A percentile compares a stretch with the other conserved stretches of the same genome.
phyloP scores from a whole-genome alignment of 2,329 filamentous ascomycete genomes.

The Neofusicoccum ribis region DNA sequence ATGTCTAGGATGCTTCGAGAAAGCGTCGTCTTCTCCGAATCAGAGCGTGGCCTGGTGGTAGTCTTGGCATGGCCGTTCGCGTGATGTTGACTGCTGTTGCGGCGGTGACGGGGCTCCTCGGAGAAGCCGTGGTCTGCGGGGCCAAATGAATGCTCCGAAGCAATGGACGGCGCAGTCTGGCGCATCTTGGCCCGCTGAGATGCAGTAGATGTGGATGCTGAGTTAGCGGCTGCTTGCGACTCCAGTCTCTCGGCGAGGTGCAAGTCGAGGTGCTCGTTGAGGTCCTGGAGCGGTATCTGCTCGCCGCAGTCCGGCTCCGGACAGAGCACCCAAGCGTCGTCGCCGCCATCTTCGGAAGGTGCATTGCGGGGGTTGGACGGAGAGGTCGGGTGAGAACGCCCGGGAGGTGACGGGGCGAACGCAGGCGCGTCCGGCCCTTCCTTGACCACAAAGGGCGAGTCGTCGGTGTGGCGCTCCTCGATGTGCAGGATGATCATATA shows the following conservation, averaged over 20 bases:
- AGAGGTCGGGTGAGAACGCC: neutral
- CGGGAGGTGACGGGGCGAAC: constrained; percentile 27
- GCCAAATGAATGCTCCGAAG: constrained; percentile 28
- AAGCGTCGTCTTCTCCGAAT: constrained; percentile 36
- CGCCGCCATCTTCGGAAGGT: constrained; percentile 20
- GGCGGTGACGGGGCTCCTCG: constrained; percentile 22
- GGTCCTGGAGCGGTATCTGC: constrained; percentile 40
- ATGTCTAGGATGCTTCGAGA: constrained; percentile 37
- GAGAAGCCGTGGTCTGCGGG: constrained; percentile 25
- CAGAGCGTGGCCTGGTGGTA: constrained; percentile 20
- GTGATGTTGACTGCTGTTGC: neutral
- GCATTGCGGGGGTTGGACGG: neutral
- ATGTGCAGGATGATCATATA: constrained; percentile 42
- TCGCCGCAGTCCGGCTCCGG: constrained; percentile 46
- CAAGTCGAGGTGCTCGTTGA: constrained; percentile 49
- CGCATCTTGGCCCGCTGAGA: constrained; percentile 34
- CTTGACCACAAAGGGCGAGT: constrained; percentile 38
- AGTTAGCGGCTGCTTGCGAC: neutral
- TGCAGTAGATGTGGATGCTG: constrained; percentile 27
- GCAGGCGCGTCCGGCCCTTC: constrained; percentile 21
- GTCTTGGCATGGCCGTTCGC: constrained; percentile 20
- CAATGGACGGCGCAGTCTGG: constrained; percentile 21
- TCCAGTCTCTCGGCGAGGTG: constrained; percentile 42
- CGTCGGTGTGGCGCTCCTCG: constrained; percentile 40
- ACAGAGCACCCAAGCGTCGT: constrained; percentile 36